phyloP scores from a whole-genome alignment of 2,329 filamentous ascomycete species.

The Penicillium sp. region DNA sequence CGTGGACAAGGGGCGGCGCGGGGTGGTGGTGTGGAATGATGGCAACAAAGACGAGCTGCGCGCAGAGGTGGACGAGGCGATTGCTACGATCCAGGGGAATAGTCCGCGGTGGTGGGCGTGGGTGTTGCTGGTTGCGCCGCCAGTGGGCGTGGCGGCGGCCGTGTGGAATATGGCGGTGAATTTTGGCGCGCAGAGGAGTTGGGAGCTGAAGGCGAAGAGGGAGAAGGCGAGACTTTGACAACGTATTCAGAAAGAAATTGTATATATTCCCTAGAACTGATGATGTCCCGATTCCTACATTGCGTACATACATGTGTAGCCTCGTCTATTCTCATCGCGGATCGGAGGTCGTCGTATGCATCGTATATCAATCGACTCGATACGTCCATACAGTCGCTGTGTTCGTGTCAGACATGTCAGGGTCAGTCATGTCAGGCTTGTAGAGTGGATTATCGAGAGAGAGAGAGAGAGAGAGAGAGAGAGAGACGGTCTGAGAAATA shows the following conservation, averaged over 20 bases:
- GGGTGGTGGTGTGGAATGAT: constrained; percentile 90
- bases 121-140: constrained; percentile 65
- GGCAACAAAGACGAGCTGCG: constrained; percentile 66
- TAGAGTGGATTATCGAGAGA: neutral
- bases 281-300: too few species aligned
- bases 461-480: neutral
- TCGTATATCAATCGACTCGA: too few species aligned
- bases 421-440: neutral
- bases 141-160: constrained; percentile 65
- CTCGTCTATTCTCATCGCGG: too few species aligned
- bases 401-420: too few species aligned
- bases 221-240: constrained; percentile 41
- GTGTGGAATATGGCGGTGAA: constrained; percentile 72
- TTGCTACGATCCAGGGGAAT: constrained; percentile 57
- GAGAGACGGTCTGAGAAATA: constrained; percentile 31
- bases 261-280: too few species aligned
- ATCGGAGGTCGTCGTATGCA: too few species aligned
- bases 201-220: constrained; percentile 59
- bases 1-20: constrained; percentile 50
- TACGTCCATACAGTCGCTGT: too few species aligned
- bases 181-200: constrained; percentile 63
- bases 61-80: constrained; percentile 60
- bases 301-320: too few species aligned
- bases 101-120: constrained; percentile 86
- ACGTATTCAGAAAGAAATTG: neutral